Evolutionary conservation across 2,329 filamentous ascomycete genomes (phyloP).

Genomic region (Parascedosporium putredinis): DNA sequence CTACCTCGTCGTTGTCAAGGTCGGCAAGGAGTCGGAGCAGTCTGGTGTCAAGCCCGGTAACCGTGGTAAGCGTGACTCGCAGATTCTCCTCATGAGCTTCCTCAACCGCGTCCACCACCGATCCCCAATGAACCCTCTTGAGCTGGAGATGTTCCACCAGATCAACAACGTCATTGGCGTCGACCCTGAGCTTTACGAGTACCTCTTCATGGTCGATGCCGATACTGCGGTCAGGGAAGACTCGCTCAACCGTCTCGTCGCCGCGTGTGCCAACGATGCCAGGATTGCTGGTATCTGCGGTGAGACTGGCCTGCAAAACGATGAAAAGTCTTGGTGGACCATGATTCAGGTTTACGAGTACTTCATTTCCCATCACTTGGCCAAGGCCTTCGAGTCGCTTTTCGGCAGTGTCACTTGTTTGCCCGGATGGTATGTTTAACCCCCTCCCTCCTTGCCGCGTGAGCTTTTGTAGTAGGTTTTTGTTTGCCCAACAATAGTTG

Average conservation of each 20-base stretch:
- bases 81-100: slow-evolving; percentile 93
- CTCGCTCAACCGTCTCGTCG: slow-evolving; percentile 82
- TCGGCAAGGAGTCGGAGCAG: slow-evolving; percentile 94
- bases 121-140: slow-evolving; percentile 85
- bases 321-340: slow-evolving; percentile 93
- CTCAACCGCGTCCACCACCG: slow-evolving; percentile 95
- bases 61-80: slow-evolving; percentile 95
- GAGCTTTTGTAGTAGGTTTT: background rate
- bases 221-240: slow-evolving; percentile 92
- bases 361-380: slow-evolving; percentile 93
- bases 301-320: slow-evolving; percentile 92
- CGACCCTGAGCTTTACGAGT: slow-evolving; percentile 94
- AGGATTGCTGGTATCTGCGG: slow-evolving; percentile 97
- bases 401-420: slow-evolving; percentile 98
- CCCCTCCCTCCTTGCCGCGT: too few relatives aligned
- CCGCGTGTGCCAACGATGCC: slow-evolving; percentile 83
- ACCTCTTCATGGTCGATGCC: slow-evolving; percentile 93
- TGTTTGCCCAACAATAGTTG: background rate
- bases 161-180: slow-evolving; percentile 99
- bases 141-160: slow-evolving; percentile 97
- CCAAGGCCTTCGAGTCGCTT: slow-evolving; percentile 95
- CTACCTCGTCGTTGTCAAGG: slow-evolving; percentile 91
- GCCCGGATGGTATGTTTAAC: slow-evolving; percentile 77
- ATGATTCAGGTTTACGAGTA: slow-evolving; percentile 99
- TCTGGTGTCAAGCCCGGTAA: slow-evolving; percentile 88